Evolutionary conservation across 1,139 yeast genomes (phyloP).

Genomic region (Saccharomyces hybrid): DNA sequence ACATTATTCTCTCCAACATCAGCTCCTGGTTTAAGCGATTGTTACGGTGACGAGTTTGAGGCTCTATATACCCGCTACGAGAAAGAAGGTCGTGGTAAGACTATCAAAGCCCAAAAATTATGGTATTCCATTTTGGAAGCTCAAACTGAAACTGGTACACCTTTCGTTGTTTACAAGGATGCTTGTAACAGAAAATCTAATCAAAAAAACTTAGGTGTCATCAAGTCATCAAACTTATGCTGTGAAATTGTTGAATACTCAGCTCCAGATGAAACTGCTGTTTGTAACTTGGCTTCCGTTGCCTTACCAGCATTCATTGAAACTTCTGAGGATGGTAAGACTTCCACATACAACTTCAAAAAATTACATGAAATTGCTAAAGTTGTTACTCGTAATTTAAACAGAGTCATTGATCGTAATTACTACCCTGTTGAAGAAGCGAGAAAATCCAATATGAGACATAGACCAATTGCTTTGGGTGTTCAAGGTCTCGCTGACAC

Average conservation of each 20-base stretch:
- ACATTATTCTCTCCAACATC: conserved; percentile 80
- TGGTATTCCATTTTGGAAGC: conserved; percentile 85
- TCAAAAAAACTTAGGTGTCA: conserved; percentile 80
- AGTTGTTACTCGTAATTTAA: conserved; percentile 65
- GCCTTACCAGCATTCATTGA: conserved; percentile 68
- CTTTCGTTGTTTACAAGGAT: conserved; percentile 86
- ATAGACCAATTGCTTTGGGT: conserved; percentile 84
- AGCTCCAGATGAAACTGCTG: conserved; percentile 80
- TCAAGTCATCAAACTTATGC: conserved; percentile 82
- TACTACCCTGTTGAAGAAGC: conserved; percentile 74
- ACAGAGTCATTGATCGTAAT: conserved; percentile 69
- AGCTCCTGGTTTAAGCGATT: conserved; percentile 75
- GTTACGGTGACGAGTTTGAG: conserved; percentile 75
- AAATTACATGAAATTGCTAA: conserved; percentile 67
- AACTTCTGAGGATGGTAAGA: conserved; percentile 35
- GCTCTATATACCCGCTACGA: conserved; percentile 63
- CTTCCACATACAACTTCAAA: conserved; percentile 55
- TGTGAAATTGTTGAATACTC: conserved; percentile 89
- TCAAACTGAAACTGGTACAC: conserved; percentile 90
- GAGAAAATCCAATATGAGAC: conserved; percentile 55
- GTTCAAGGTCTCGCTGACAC: conserved; percentile 88
- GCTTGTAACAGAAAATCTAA: conserved; percentile 76
- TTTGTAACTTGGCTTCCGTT: conserved; percentile 81
- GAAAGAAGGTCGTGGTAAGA: conserved; percentile 27
- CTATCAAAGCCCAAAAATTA: conserved; percentile 71